A percentile compares a stretch with the other conserved stretches of the same genome.
Evolutionary conservation across 352 stramenopile species (phyloP).

Genomic region (Hyaloperonospora brassicae): DNA sequence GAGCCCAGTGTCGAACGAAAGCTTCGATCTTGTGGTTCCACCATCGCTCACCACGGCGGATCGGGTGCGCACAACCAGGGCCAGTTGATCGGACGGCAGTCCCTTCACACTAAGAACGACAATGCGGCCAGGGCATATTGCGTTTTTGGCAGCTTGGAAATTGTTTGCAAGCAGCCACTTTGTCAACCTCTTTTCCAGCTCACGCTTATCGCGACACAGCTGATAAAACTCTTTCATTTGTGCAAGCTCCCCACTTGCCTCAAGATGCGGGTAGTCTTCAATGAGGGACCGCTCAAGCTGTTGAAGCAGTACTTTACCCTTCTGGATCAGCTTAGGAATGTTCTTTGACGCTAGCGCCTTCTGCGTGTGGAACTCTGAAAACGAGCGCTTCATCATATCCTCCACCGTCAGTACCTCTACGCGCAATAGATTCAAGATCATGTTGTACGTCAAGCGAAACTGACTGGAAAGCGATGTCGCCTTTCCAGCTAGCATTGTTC

Average conservation of each 20-base stretch:
- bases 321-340: constrained; percentile 67
- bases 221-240: constrained; percentile 60
- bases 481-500: constrained; percentile 93
- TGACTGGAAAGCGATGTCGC: constrained; percentile 93
- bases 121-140: constrained; percentile 54
- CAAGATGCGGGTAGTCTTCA: constrained; percentile 58
- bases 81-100: constrained; percentile 46
- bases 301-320: constrained; percentile 42
- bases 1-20: constrained; percentile 37
- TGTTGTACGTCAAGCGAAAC: constrained; percentile 98
- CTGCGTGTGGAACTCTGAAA: constrained; percentile 94
- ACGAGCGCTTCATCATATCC: constrained; percentile 97
- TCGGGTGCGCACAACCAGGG: constrained; percentile 54
- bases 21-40: constrained; percentile 28
- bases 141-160: constrained; percentile 46
- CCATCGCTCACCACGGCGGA: constrained; percentile 20
- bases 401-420: constrained; percentile 85
- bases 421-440: constrained; percentile 96
- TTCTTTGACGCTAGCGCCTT: constrained; percentile 74
- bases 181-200: constrained; percentile 63
- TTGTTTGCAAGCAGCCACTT: constrained; percentile 67
- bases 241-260: constrained; percentile 46
- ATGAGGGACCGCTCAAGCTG: constrained; percentile 40
- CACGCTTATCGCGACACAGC: constrained; percentile 61
- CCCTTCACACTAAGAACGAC: constrained; percentile 63